phyloP scores from a whole-genome alignment of 495 filamentous ascomycete genomes.

The Aspergillus saccharolyticus region DNA sequence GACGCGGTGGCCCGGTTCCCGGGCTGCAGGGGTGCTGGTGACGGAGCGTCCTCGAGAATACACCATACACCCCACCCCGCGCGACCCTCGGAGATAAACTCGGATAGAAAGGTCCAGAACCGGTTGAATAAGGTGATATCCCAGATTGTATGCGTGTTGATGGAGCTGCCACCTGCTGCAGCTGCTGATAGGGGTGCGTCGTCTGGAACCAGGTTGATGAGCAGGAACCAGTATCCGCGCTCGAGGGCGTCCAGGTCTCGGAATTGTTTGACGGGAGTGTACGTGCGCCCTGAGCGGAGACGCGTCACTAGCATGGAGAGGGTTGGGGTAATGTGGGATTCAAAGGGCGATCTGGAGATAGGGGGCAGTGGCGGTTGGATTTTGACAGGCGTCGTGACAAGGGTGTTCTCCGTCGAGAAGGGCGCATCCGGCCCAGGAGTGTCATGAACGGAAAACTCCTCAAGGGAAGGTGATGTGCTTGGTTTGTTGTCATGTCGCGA shows the following conservation, averaged over 20 bases:
- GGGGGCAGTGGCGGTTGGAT: constrained; percentile 44
- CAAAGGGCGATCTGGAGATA: constrained; percentile 35
- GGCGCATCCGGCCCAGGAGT: background rate
- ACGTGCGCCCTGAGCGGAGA: constrained; percentile 46
- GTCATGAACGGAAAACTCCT: background rate
- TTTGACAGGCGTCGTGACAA: constrained; percentile 12
- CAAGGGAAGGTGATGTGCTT: background rate
- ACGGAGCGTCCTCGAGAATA: constrained; percentile 32
- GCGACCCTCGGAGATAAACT: constrained; percentile 51
- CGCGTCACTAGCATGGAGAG: constrained; percentile 49
- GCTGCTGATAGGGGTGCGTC: background rate
- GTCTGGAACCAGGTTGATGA: constrained; percentile 27
- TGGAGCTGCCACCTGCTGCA: background rate
- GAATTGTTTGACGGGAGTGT: constrained; percentile 44
- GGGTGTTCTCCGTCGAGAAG: background rate
- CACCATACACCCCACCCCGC: constrained; percentile 68
- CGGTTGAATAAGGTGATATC: constrained; percentile 27
- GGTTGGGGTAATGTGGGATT: constrained; percentile 50
- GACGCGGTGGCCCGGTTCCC: background rate
- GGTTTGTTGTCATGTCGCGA: background rate
- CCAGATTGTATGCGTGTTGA: constrained; percentile 18
- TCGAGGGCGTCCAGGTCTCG: constrained; percentile 53
- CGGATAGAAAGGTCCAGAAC: constrained; percentile 58
- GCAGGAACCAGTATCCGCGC: constrained; percentile 64
- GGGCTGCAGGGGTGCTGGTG: constrained; percentile 11